Base-by-base conservation (phyloP, 176 grass and related monocot genomes). In the Lolium multiflorum region DNA sequence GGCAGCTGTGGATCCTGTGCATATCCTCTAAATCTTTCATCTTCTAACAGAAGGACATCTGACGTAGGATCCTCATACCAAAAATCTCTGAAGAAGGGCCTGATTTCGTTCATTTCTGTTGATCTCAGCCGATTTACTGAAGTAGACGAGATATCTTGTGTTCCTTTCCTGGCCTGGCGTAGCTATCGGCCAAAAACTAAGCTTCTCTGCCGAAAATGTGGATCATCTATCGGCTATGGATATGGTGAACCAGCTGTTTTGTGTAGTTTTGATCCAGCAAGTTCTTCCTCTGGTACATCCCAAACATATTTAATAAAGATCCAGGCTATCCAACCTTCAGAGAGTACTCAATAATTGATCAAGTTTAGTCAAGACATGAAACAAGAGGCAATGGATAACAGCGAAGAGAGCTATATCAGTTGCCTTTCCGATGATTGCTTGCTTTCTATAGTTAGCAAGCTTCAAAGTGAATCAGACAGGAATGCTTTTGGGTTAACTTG, bases 401-500 rank as follows among this genome's bases (percentile, higher is more conserved):
- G 41, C 49, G 54, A 69, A 43, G 77, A 89, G 31, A 82, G 64
- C 85, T 87, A 38, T 37, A 86, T 58, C 20, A 50, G 14, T 56
- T 85, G 21, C 79, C 63, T 95, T 41, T 94, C 95, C 15, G 86
- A 94, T 12, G 96, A 95, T 89, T 95, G 96, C 69, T 84, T 98
- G 74, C 48, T 92, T 83, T 80, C 81, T 77, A 89, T 98, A 89
- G 89, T 92, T 77, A 87, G 80, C 72, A 92, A 88, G 81, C 84
- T 95, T 67, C 88, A 86, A 68, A 92, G 70, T 74, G 78, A 67
- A 55, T 71, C 56, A 6, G 96, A 95, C 31, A 89, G 79, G 69
- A 92, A 92, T 86, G 86, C 90, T 68, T 98, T 98, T 89, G 93
- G 91, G n/a, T 85, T 95, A 80, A 95, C 96, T 47, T 98, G 93